Evolutionary conservation across 257 asterid genomes (phyloP).

Genomic region (Solanum virginianum): DNA sequence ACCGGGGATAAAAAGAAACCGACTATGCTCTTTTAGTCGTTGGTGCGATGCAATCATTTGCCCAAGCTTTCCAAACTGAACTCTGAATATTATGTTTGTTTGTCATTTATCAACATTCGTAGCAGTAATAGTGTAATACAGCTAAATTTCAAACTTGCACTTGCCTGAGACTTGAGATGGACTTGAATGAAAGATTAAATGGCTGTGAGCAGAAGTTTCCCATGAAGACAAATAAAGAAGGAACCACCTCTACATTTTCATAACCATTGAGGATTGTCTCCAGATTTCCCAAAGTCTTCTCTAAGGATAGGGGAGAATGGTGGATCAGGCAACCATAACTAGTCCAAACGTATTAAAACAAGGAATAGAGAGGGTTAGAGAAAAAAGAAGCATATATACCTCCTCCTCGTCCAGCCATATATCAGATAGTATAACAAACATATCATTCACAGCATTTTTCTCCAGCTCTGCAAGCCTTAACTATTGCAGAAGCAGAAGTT

Average conservation of each 20-base stretch:
- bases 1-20: slow-evolving; percentile 91
- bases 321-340: slow-evolving; percentile 7
- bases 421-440: slow-evolving; percentile 90
- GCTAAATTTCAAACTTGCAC: slow-evolving; percentile 5
- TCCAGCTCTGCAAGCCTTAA: slow-evolving; percentile 73
- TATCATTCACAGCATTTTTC: slow-evolving; percentile 77
- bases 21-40: slow-evolving; percentile 58
- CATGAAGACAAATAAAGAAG: slow-evolving; percentile 92
- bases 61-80: slow-evolving; percentile 84
- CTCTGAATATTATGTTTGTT: slow-evolving; percentile 28
- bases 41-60: slow-evolving; percentile 67
- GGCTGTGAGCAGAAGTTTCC: slow-evolving; percentile 95
- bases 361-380: neutral
- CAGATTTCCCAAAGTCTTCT: slow-evolving; percentile 81
- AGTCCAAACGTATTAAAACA: slow-evolving; percentile 17
- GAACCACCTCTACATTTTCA: slow-evolving; percentile 66
- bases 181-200: slow-evolving; percentile 76
- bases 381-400: slow-evolving; percentile 22
- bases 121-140: neutral
- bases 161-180: slow-evolving; percentile 74
- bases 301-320: slow-evolving; percentile 36
- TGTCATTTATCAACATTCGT: neutral
- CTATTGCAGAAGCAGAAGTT: slow-evolving; percentile 30
- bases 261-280: slow-evolving; percentile 71
- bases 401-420: slow-evolving; percentile 82